Evolutionary conservation across 768 basidiomycete species (phyloP), one percentile per base, ranked within the genome.

Genomic region (Mycena vitilis): DNA sequence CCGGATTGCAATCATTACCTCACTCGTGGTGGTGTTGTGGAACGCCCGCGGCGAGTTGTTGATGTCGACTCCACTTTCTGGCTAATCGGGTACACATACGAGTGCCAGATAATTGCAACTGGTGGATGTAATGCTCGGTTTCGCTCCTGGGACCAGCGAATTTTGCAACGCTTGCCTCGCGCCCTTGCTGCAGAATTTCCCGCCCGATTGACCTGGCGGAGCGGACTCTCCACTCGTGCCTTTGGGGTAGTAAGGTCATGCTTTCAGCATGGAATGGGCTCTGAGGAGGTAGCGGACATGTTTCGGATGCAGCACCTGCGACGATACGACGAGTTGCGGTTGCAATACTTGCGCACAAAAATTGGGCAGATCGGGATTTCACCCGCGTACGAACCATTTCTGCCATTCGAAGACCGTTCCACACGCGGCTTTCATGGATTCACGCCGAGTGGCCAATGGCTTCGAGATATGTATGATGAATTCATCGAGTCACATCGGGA

Each of bases 251-350:
- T 64, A 55, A 54, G 53, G 12, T 63, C 62, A 20, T 63, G 73
- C 30, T 74, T 78, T 36, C 73, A 73, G 30, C 73, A 71, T 68
- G 77, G 78, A 0, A 72, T 78, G 70, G 76, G 76, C 4, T 30
- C 73, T 0, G 75, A 76, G 30, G 75, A 78, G 36, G 75, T 79
- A 52, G 72, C 75, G 2, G 75, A 78, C 60, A 65, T 72, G 2
- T 34, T 79, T 6, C 69, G 72, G 0, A 64, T 75, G 0, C 71
- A 71, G 15, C 75, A 79, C 36, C 70, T 74, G 0, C 59, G 69
- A 0, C 20, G 59, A 0, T 74, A 77, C 51, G 77, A 78, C 44
- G 25, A 16, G 0, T 56, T 76, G 5, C 71, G 75, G 0, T 34
- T 76, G 0, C 71, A 71, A 16, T 79, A 79, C 56, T 68, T 65